A percentile compares a stretch with the other conserved stretches of the same genome.
Evolutionary conservation across 1,139 yeast species (phyloP).

Genomic region (Candida neerlandica): DNA sequence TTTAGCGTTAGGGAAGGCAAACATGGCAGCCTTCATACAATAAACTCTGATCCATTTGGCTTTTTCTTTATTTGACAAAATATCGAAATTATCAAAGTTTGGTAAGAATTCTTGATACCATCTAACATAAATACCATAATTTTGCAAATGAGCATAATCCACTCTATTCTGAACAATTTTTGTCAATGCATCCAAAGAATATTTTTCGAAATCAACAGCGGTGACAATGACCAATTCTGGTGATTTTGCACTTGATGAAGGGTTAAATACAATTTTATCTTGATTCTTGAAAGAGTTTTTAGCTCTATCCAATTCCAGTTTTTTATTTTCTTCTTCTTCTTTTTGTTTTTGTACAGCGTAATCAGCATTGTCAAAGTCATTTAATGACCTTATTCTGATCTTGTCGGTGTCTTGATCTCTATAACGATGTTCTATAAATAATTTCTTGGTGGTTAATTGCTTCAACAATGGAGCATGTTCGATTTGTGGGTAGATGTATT

Average conservation of each 20-base stretch:
- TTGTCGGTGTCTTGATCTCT: slow-evolving; percentile 43
- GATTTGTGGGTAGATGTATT: slow-evolving; percentile 65
- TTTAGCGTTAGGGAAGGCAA: slow-evolving; percentile 81
- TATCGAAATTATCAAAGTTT: slow-evolving; percentile 44
- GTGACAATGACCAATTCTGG: slow-evolving; percentile 83
- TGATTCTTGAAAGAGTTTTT: slow-evolving; percentile 64
- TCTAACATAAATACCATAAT: slow-evolving; percentile 77
- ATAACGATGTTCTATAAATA: slow-evolving; percentile 49
- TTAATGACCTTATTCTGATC: slow-evolving; percentile 37
- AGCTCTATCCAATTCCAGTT: slow-evolving; percentile 45
- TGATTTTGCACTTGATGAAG: slow-evolving; percentile 36
- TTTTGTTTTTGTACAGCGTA: slow-evolving; percentile 34
- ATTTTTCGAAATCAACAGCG: slow-evolving; percentile 72
- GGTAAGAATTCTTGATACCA: slow-evolving; percentile 84
- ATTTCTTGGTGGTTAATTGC: slow-evolving; percentile 53
- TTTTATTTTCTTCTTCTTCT: slow-evolving; percentile 43
- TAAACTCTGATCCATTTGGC: slow-evolving; percentile 63
- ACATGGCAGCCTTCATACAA: slow-evolving; percentile 76
- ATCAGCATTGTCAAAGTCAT: slow-evolving; percentile 50
- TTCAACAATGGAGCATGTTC: slow-evolving; percentile 65
- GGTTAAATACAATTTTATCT: slow-evolving; percentile 60
- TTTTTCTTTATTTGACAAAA: slow-evolving; percentile 36
- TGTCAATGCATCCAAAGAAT: slow-evolving; percentile 60
- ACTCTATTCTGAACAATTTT: slow-evolving; percentile 77
- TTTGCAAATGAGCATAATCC: slow-evolving; percentile 73